Evolutionary conservation across 345 rosid species (phyloP), one percentile per base, ranked within the genome.

Genomic region (Abelmoschus esculentus): DNA sequence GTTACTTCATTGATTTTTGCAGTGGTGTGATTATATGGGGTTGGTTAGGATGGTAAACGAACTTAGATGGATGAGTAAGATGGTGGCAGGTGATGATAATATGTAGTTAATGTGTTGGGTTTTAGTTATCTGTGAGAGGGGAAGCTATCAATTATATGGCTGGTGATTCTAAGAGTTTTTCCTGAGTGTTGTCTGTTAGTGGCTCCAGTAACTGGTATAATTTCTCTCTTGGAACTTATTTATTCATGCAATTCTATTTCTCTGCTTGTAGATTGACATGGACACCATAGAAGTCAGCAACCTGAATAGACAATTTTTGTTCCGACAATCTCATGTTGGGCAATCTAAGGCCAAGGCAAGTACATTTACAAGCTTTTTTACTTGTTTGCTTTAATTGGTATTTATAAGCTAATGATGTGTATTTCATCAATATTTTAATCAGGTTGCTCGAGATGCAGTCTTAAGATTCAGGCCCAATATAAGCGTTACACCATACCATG

Each of bases 271-370:
- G 99, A 96, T 96, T 76, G 99, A 96, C 80, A 89, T 96, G 99
- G 99, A 96, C 70, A 92, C 97, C 7, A 96, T 96, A 72, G 99
- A 96, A 91, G 99, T 96, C 66, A 96, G 99, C 79, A 96, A 96
- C 85, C 86, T 96, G 71, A 96, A 96, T 76, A 86, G 99, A 74
- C 99, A 96, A 68, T 92, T 96, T 81, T 78, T 96, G 66, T 96
- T 96, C 76, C 93, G 98, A 54, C 85, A 85, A 47, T 88, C 87
- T 46, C 99, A 96, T 86, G 99, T 96, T 58, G 98, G 99, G 54
- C 97, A 80, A 79, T 96, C 99, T 18, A 96, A 96, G 79, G 99
- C 99, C 72, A 92, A 90, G 91, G 99, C 85, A 77, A 67, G 54
- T 55, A 63, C 68, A 42, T 49, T 11, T 22, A 18, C 28, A 47